phyloP scores from a whole-genome alignment of 2,329 filamentous ascomycete genomes.

The Pseudogymnoascus sp. region DNA sequence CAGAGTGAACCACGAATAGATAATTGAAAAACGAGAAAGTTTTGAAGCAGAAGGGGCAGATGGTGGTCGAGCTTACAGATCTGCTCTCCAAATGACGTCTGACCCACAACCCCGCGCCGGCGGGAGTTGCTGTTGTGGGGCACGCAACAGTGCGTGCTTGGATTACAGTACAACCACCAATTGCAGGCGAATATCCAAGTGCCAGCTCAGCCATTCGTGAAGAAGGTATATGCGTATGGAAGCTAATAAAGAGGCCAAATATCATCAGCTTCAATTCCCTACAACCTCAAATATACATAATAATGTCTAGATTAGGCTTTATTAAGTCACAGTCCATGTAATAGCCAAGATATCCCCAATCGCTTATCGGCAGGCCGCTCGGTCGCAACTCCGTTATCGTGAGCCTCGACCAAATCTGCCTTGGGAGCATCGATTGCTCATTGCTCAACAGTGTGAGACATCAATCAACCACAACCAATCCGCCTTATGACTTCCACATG shows the following conservation, averaged over 20 bases:
- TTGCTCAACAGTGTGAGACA: conserved; percentile 1
- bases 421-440: background rate
- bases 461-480: conserved; percentile 3
- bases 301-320: background rate
- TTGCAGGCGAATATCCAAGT: background rate
- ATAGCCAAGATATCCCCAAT: background rate
- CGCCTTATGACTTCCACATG: conserved; percentile 1
- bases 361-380: conserved; percentile 1
- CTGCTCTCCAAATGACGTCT: background rate
- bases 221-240: background rate
- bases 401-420: conserved; percentile 3
- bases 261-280: background rate
- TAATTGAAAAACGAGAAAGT: conserved; percentile 7
- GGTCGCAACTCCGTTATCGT: background rate
- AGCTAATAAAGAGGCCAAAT: background rate
- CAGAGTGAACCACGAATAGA: background rate
- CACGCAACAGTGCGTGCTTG: background rate
- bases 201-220: background rate
- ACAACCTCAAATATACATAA: background rate
- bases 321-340: too few species aligned
- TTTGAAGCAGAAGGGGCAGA: background rate
- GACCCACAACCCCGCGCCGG: background rate
- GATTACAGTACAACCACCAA: background rate
- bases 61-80: background rate
- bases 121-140: conserved; percentile 1